Evolutionary conservation across 345 rosid species (phyloP), one percentile per base, ranked within the genome.

Genomic region (Citropsis articulata): DNA sequence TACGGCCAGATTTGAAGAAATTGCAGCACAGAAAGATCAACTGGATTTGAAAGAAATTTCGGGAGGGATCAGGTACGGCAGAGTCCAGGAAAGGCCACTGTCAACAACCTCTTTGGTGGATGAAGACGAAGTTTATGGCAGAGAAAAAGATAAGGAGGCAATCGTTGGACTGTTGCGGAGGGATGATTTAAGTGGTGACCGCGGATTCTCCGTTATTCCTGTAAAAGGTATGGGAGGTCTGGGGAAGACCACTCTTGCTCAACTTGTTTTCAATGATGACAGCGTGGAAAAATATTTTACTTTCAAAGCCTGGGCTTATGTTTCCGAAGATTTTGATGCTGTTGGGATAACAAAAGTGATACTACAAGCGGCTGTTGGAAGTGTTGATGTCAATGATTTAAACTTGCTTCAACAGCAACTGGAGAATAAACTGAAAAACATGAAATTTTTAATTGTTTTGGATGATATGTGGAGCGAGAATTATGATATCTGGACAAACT

Each of bases 221-320:
- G 78, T 83, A 1, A 21, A 28, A 0, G 86, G 86, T 13, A 71
- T 75, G 71, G 86, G 80, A 1, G 86, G 86, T 2, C 2, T 71
- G 3, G 84, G 84, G 2, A 81, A 81, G 60, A 84, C 80, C 2
- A 80, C 84, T 9, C 68, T 81, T 7, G 71, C 82, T 45, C 72
- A 71, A 22, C 70, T 81, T 42, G 72, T 48, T 5, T 84, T 67
- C 72, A 74, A 81, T 66, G 81, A 77, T 45, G 3, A 2, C 1
- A 33, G 0, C 2, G 66, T 75, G 53, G 3, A 74, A 27, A 5
- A 8, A 1, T 18, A 45, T 25, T 81, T 84, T 6, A 31, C 57
- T 16, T 7, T 78, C 16, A 77, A 7, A n/a, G 59, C 66, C 0
- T 83, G 83, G 85, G 28, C 13, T 25, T 65, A 22, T 33, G 80